Conservation (phyloP, 2,329 filamentous ascomycete genomes). For the Stemphylium lycopersici region DNA sequence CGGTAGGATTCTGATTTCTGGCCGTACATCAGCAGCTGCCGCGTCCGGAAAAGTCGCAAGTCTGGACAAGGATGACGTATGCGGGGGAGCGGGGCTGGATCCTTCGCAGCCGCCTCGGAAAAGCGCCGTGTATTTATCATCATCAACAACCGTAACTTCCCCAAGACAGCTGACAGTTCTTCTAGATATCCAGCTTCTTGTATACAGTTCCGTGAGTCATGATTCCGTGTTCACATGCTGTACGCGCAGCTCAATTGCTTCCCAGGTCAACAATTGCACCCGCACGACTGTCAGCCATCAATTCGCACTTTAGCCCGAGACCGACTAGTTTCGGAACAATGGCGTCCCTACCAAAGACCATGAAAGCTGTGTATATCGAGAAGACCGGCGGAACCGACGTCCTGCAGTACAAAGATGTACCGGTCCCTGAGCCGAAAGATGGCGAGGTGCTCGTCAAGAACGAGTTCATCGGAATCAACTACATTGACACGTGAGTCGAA, state of each 20-base stretch:
- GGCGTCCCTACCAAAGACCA: conserved; percentile 66
- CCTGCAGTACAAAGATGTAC: conserved; percentile 72
- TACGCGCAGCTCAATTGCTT: conserved; percentile 14
- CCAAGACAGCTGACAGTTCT: neutral
- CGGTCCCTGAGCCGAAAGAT: conserved; percentile 71
- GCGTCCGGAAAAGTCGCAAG: neutral
- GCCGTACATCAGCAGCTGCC: neutral
- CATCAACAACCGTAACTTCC: conserved; percentile 4
- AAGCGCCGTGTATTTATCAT: conserved; percentile 13
- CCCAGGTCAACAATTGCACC: conserved; percentile 18
- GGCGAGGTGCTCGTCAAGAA: conserved; percentile 82
- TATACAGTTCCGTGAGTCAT: conserved; percentile 13
- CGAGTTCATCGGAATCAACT: conserved; percentile 81
- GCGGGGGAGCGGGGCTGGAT: conserved; percentile 12
- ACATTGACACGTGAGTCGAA: conserved; percentile 73
- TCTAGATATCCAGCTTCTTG: neutral
- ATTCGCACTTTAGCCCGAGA: conserved; percentile 22
- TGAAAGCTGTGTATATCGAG: conserved; percentile 75
- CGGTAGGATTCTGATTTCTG: neutral
- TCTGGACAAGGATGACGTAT: conserved; percentile 8
- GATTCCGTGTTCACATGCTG: conserved; percentile 19
- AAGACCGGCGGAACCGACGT: conserved; percentile 76
- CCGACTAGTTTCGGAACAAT: conserved; percentile 39
- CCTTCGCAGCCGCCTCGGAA: conserved; percentile 4
- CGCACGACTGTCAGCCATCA: conserved; percentile 26